Evolutionary conservation across 805 yeast species (phyloP).

Genomic region (Candida pini): DNA sequence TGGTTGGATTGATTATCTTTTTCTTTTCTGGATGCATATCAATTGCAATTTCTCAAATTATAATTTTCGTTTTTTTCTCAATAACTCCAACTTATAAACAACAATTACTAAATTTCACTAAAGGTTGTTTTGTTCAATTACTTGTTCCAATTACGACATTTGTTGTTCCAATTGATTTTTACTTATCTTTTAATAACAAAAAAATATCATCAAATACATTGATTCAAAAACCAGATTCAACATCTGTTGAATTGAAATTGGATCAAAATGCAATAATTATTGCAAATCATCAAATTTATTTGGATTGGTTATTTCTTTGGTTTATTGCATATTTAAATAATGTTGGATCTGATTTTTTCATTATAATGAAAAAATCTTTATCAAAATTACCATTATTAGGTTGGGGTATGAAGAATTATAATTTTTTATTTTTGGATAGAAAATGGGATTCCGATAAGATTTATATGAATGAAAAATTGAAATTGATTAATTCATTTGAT

Average conservation of each 20-base stretch:
- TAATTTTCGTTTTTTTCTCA: slow-evolving; percentile 26
- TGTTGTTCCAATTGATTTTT: slow-evolving; percentile 47
- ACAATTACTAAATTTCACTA: slow-evolving; percentile 45
- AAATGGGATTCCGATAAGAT: slow-evolving; percentile 79
- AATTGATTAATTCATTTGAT: slow-evolving; percentile 35
- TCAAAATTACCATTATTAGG: slow-evolving; percentile 71
- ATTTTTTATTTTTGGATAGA: slow-evolving; percentile 74
- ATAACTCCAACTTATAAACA: slow-evolving; percentile 28
- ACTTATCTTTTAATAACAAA: slow-evolving; percentile 36
- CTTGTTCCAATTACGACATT: slow-evolving; percentile 45
- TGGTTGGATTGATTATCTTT: slow-evolving; percentile 18
- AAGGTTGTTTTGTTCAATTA: slow-evolving; percentile 50
- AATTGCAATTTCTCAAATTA: slow-evolving; percentile 41
- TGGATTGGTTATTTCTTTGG: slow-evolving; percentile 94
- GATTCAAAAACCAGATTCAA: slow-evolving; percentile 5
- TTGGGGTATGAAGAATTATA: slow-evolving; percentile 74
- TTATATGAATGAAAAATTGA: slow-evolving; percentile 49
- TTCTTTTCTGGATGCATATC: slow-evolving; percentile 36
- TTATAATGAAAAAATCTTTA: slow-evolving; percentile 74
- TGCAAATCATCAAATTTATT: slow-evolving; percentile 90
- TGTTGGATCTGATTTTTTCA: slow-evolving; percentile 60
- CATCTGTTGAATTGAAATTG: slow-evolving; percentile 14
- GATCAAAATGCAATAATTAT: slow-evolving; percentile 43
- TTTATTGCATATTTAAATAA: slow-evolving; percentile 67
- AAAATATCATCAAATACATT: slow-evolving; percentile 6